Base-by-base conservation (phyloP, 108 stramenopile species). In the Parietichytrium sp. region DNA sequence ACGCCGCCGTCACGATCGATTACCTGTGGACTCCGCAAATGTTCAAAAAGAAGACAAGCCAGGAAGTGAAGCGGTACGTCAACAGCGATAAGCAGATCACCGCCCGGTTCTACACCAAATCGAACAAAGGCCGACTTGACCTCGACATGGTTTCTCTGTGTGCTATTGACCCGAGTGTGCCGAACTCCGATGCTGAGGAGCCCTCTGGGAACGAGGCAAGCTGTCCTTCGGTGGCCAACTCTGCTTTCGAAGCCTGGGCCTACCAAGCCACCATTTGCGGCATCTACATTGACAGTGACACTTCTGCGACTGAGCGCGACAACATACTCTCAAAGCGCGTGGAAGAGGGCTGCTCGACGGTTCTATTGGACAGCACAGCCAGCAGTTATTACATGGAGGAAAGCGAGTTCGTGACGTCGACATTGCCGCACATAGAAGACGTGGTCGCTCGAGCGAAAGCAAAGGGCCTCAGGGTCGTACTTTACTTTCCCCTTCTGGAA, bases 401-500 rank as follows among this genome's bases (percentile, higher is more conserved):
- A n/a, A 42, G 10, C 61, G 10, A 31, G 12, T 72, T 72, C 20
- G 20, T 45, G 6, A 8, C 10, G 1, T 33, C 36, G 20, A n/a
- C n/a, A n/a, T n/a, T n/a, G n/a, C 6, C 42, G 29, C 29, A 38
- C 8, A 72, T 72, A 6, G 61, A n/a, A 6, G 42, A 72, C 42
- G 36, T 72, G 20, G 33, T 42, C 42, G 61, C 61, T 6, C 38
- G 45, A 33, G 79, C 79, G 13, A 30, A 79, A 50, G 79, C 48
- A 2, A 25, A 30, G 18, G 79, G 79, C 4, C 29, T 79, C 12
- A 51, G 27, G 15, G 30, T 23, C 25, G 31, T 79, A 26, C 49
- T 79, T 2, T 79, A 79, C 79, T 79, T 51, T 23, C 79, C 79
- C 27, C 51, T 50, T 25, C 79, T 79, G 25, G 79, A 79, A 51